Conservation (phyloP, 768 basidiomycete species). For the Amanita pallidorosea region DNA sequence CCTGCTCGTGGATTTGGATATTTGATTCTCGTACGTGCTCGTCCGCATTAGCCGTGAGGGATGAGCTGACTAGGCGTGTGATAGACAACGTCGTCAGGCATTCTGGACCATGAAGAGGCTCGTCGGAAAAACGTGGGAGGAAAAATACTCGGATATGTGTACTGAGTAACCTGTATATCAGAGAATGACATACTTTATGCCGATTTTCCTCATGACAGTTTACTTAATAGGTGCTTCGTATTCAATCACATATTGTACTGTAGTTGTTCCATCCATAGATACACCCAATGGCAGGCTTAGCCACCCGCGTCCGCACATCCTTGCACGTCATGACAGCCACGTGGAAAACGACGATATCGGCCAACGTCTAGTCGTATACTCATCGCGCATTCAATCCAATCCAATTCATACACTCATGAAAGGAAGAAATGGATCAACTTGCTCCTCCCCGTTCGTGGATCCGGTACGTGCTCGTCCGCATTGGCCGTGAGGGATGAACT, state of each 20-base stretch:
- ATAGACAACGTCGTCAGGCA: conserved; percentile 94
- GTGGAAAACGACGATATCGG: conserved; percentile 69
- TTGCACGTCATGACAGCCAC: conserved; percentile 72
- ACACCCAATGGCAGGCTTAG: not conserved
- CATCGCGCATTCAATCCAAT: conserved; percentile 1
- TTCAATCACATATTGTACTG: no score
- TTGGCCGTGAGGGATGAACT: not conserved
- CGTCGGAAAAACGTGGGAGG: conserved; percentile 97
- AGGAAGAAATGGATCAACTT: conserved; percentile 91
- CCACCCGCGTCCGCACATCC: conserved; percentile 21
- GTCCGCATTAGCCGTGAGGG: not conserved
- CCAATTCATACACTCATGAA: not conserved
- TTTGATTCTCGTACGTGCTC: conserved; percentile 74
- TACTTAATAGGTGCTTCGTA: no score
- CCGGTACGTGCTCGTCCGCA: conserved; percentile 47
- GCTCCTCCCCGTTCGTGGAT: conserved; percentile 90
- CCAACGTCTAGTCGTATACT: conserved; percentile 40
- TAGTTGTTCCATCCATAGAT: no score
- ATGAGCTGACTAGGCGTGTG: not conserved
- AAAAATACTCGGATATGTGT: conserved; percentile 88
- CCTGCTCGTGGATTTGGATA: conserved; percentile 95
- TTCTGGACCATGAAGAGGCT: conserved; percentile 98
- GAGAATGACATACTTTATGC: no score
- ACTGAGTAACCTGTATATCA: conserved; percentile 32
- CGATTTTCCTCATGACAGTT: no score